phyloP scores from a whole-genome alignment of 768 basidiomycete genomes.

The Tephrocybe sp. region DNA sequence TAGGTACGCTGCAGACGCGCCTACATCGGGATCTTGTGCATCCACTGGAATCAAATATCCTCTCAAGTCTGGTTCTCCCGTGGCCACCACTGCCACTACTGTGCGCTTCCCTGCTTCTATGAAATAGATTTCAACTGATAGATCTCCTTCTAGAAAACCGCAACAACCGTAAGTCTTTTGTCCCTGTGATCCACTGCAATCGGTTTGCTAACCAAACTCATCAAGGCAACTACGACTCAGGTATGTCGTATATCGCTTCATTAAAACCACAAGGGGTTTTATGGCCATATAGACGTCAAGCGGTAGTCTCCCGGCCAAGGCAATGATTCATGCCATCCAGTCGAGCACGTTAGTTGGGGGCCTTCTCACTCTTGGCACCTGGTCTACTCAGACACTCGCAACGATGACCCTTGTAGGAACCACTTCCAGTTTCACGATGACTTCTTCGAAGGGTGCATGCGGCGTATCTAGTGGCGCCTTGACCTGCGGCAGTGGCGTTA shows the following conservation, averaged over 20 bases:
- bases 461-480: constrained; percentile 46
- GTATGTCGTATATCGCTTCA: constrained; percentile 10
- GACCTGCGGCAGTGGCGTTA: constrained; percentile 52
- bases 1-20: constrained; percentile 46
- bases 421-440: constrained; percentile 53
- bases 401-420: constrained; percentile 52
- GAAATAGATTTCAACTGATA: not conserved
- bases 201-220: not conserved
- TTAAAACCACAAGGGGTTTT: not conserved
- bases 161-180: constrained; percentile 14
- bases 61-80: constrained; percentile 43
- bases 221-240: constrained; percentile 14
- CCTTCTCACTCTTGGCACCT: constrained; percentile 56
- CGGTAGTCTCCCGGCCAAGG: constrained; percentile 40
- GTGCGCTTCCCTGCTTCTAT: constrained; percentile 18
- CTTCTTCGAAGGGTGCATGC: constrained; percentile 59
- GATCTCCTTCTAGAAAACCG: constrained; percentile 8
- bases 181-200: too few relatives aligned
- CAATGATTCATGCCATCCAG: constrained; percentile 42
- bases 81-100: constrained; percentile 23
- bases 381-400: constrained; percentile 62
- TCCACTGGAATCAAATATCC: constrained; percentile 61
- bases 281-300: constrained; percentile 11
- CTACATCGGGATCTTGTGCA: constrained; percentile 48
- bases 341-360: constrained; percentile 44